Evolutionary conservation across 441 rosid species (phyloP), one percentile per base, ranked within the genome.

Genomic region (Bruguiera hainesii): DNA sequence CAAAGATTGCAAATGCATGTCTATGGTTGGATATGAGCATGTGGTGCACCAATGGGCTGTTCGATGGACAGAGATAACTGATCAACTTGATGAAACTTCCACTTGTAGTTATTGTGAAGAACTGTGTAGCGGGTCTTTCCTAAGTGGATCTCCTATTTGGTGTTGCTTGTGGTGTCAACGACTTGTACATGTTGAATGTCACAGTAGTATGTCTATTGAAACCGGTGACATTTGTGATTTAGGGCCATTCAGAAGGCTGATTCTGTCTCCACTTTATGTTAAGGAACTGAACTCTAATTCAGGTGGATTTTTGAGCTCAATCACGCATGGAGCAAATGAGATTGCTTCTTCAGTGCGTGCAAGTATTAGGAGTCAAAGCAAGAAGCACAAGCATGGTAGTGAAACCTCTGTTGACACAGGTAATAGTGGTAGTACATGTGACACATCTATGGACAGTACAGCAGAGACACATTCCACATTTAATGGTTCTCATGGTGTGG

Each of bases 101-200:
- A 87, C 87, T 59, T 95, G 98, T 74, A 90, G 90, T 76, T 83
- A 84, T 78, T 92, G 97, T 74, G 99, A 92, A 73, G 99, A 92
- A 80, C 84, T 86, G 13, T 95, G 97, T 69, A 85, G 85, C 64
- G 89, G 96, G 63, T 90, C 99, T 58, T 95, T 95, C 81, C 93
- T 95, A 23, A 85, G 98, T 42, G 99, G 98, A 55, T 95, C 98
- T n/a, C 99, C 99, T 39, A 83, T 92, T 72, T 95, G 97, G 99
- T 89, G 96, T 78, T 95, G 99, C 84, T 82, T 89, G 82, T 95
- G 99, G 98, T 95, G 99, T 79, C 99, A 95, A 68, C 88, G 90
- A 49, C 89, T 95, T 66, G 89, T 95, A 33, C 99, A 95, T 73
- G 96, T 95, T 21, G 99, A 95, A 78, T 95, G 99, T 71, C 97